Evolutionary conservation across 495 filamentous ascomycete genomes (phyloP), one percentile per base, ranked within the genome.

Genomic region (Aspergillus haitiensis): DNA sequence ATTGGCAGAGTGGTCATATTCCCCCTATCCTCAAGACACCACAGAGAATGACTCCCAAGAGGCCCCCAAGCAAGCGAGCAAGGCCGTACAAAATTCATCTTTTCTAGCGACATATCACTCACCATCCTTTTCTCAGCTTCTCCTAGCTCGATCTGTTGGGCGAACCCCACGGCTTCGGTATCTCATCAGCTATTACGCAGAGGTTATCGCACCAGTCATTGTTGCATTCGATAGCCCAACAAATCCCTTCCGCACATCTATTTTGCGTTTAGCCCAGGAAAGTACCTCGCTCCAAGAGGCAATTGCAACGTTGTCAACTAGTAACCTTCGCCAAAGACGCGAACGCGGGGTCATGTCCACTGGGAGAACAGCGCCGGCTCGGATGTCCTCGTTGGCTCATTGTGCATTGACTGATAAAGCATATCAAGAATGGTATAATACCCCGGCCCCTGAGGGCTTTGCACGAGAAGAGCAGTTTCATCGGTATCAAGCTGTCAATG

Each of bases 231-330:
- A 98, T 67, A 86, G 86, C 8, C 88, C 90, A 9, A 84, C 76
- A 12, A 88, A 97, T 67, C 93, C 93, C 1, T 98, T 92, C 69
- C 81, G 93, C 55, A 86, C 87, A 52, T 88, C 95, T 61, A 86
- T 98, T 45, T 80, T 97, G 36, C 87, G 84, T 18, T 80, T 97
- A 40, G 90, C 91, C 15, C 80, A 87, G 49, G 78, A 83, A 33
- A 97, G 90, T 71, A 84, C 87, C 65, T 92, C 91, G 62, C 74
- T 97, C 18, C 90, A 93, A 67, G 91, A 96, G 70, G 93, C 93
- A 13, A 91, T 98, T 67, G 94, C 93, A 61, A 92, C 93, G 6
- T 79, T 98, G 13, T 83, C 92, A 1, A 87, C 89, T 3, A 96
- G 92, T 72, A 96, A 98, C 67, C 75, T 97, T 45, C 76, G 79